These are phyloP conservation scores for Pseudogymnoascus sp. DNA, from an alignment of 2,329 filamentous ascomycete species.

Conservation along the genomic window DNA sequence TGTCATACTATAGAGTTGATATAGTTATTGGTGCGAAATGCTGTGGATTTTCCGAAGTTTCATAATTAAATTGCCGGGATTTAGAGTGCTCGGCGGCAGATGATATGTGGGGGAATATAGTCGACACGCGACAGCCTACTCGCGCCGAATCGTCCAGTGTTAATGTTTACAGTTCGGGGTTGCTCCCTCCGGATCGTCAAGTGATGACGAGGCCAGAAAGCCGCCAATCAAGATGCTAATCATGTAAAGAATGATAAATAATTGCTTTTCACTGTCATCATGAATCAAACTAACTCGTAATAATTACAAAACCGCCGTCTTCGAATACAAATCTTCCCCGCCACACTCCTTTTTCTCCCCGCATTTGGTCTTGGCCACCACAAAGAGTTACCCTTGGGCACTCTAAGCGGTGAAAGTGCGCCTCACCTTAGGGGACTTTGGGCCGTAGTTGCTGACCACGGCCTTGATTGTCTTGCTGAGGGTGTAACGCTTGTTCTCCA, in stretches of 20 bases:
- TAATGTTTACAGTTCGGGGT: not conserved
- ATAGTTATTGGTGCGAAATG: not conserved
- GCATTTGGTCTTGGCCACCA: not conserved
- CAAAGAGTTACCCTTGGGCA: not conserved
- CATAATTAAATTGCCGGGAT: not conserved
- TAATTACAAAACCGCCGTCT: not conserved
- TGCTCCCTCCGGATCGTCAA: not conserved
- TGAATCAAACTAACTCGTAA: not conserved
- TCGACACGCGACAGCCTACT: not conserved
- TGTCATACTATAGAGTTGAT: not conserved
- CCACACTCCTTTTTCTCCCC: not conserved
- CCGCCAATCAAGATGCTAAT: no score
- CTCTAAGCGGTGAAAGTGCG: not conserved
- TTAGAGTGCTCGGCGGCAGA: not conserved
- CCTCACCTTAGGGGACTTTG: not conserved
- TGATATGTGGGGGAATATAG: not conserved
- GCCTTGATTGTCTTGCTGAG: not conserved
- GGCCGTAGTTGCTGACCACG: not conserved
- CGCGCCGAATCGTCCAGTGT: not conserved
- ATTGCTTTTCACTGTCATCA: not conserved
- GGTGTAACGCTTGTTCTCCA: not conserved
- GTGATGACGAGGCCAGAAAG: not conserved
- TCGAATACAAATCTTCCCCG: not conserved
- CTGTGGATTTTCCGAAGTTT: not conserved
- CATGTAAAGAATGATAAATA: not conserved